Base-by-base conservation (phyloP, 177 flowering plant species). In the Vitis hybrid region DNA sequence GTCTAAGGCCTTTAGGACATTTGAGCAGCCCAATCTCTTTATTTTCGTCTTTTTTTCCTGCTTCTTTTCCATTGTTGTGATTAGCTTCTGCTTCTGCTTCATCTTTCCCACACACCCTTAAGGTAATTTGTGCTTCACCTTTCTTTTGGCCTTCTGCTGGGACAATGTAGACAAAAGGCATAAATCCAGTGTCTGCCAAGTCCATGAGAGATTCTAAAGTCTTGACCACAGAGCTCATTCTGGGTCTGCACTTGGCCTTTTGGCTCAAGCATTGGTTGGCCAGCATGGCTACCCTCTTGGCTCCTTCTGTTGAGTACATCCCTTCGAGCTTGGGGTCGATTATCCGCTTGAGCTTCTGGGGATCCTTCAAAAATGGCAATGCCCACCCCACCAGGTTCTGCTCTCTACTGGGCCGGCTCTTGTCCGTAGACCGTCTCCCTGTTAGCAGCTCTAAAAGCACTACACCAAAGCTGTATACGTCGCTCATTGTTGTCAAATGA, bases 381-480 rank as follows among this genome's bases (percentile, higher is more conserved):
- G 89, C 89, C 97, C 97, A 93, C 0, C 87, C 86, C 1, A 87
- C 94, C 13, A 95, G 83, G 62, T 73, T 75, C 51, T 85, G 86
- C 66, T 89, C 96, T 70, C 89, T 76, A 8, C 61, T 53, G 0
- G 86, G 85, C 0, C 93, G 85, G 14, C 7, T 76, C 72, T 86
- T 91, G 80, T 93, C 98, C 78, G 89, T 69, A 1, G 91, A 78
- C 20, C 87, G 64, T 64, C 82, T 70, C 2, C 97, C 99, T 0
- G 97, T 86, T 33, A 93, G 62, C 1, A 94, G 72, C 80, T 94
- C 98, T 16, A 94, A 45, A 1, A 90, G 84, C 0, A 92, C 97
- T 0, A 94, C 97, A 4, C 98, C 97, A 49, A 86, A 94, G 77
- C 98, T 87, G 75, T 80, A 95, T 1, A 95, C 94, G 52, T 95